Evolutionary conservation across 768 basidiomycete species (phyloP).

Genomic region (Lactarius tabidus): DNA sequence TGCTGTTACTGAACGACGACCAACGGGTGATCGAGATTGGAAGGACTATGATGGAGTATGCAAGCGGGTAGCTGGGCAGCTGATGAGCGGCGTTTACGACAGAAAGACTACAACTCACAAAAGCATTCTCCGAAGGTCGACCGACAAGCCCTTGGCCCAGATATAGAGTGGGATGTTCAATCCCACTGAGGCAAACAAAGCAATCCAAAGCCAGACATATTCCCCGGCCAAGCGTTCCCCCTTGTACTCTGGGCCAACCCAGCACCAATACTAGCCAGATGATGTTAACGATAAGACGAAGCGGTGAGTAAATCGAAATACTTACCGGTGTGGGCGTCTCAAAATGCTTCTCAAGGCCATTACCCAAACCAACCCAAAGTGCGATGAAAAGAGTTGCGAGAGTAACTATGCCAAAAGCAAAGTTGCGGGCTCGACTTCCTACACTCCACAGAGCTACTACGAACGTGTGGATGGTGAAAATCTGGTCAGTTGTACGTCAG

Average conservation of each 20-base stretch:
- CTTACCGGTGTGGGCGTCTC: slow-evolving; percentile 37
- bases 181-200: slow-evolving; percentile 35
- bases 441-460: slow-evolving; percentile 36
- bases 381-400: no score
- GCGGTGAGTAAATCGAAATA: not conserved
- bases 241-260: slow-evolving; percentile 29
- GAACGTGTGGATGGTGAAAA: slow-evolving; percentile 41
- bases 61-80: slow-evolving; percentile 38
- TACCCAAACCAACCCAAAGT: no score
- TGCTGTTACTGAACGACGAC: slow-evolving; percentile 32
- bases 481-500: slow-evolving; percentile 29
- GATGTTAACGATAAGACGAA: not conserved
- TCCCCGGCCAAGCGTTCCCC: slow-evolving; percentile 38
- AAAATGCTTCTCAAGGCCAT: no score
- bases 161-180: slow-evolving; percentile 38
- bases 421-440: slow-evolving; percentile 28
- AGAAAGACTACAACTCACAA: slow-evolving; percentile 27
- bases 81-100: not conserved
- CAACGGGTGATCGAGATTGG: slow-evolving; percentile 42
- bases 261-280: no score
- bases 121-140: no score
- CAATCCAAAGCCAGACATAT: slow-evolving; percentile 46
- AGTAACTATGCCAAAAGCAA: slow-evolving; percentile 26
- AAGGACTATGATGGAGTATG: no score
- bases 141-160: no score